phyloP scores from a whole-genome alignment of 441 rosid genomes.

The Populus hybrid region DNA sequence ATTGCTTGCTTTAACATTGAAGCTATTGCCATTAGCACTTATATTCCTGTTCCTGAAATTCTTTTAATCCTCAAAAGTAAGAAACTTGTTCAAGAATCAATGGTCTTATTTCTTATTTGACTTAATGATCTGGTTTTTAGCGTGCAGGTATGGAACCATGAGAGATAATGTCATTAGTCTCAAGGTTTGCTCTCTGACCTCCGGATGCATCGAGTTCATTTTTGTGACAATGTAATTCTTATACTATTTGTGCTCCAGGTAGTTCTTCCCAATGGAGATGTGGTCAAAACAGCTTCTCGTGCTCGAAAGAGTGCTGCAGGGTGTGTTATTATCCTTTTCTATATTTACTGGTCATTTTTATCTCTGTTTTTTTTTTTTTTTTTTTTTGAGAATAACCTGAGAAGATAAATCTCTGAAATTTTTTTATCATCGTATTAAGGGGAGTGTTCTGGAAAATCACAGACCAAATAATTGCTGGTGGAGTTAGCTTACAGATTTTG shows the following conservation, averaged over 20 bases:
- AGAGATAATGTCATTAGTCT: slow-evolving; percentile 93
- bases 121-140: slow-evolving; percentile 44
- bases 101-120: slow-evolving; percentile 19
- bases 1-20: not conserved
- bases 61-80: not conserved
- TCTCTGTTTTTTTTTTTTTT: not conserved
- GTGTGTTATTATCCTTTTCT: slow-evolving; percentile 41
- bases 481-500: not conserved
- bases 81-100: not conserved
- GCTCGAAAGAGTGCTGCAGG: slow-evolving; percentile 99
- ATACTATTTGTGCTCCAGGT: slow-evolving; percentile 46
- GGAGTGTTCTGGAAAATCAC: not conserved
- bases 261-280: slow-evolving; percentile 87
- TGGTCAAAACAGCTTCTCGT: slow-evolving; percentile 95
- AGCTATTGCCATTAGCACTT: not conserved
- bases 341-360: slow-evolving; percentile 7
- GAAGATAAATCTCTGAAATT: not conserved
- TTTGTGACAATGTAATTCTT: slow-evolving; percentile 22
- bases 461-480: not conserved
- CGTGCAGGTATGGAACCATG: slow-evolving; percentile 97
- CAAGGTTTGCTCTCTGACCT: slow-evolving; percentile 52
- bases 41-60: not conserved
- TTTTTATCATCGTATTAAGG: not conserved
- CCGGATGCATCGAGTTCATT: slow-evolving; percentile 18
- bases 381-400: not conserved